Percentiles rank a stretch among this genome's conserved stretches.
Conservation (phyloP, 331 rosid genomes). For the Malus hybrid region DNA sequence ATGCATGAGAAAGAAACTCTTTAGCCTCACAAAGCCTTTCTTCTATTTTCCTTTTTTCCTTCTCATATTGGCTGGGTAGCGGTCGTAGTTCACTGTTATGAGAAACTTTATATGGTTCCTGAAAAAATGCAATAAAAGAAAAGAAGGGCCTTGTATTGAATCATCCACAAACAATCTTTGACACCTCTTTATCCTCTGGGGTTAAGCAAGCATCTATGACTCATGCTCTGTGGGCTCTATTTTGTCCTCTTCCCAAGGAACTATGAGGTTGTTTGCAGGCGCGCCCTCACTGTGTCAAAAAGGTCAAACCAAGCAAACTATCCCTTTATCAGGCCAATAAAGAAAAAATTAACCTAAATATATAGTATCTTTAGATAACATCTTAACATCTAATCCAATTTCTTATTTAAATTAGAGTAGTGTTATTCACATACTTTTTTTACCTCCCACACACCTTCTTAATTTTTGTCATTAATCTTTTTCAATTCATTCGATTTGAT, state of each 20-base stretch:
- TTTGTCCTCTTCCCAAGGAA: conserved; percentile 30
- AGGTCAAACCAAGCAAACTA: conserved; percentile 7
- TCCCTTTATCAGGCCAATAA: not conserved
- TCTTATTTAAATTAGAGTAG: too few relatives aligned
- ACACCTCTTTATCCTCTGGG: not conserved
- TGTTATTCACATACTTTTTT: too few relatives aligned
- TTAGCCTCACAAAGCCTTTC: not conserved
- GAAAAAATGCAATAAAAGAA: too few relatives aligned
- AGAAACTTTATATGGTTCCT: not conserved
- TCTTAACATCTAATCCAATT: not conserved
- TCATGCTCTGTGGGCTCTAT: conserved; percentile 17
- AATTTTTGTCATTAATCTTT: too few relatives aligned
- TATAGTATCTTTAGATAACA: not conserved
- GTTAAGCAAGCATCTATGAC: not conserved
- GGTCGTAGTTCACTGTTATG: not conserved
- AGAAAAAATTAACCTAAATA: not conserved
- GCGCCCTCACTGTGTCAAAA: not conserved
- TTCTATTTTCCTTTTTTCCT: not conserved
- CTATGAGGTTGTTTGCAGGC: conserved; percentile 2
- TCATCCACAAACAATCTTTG: not conserved
- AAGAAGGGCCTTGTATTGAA: too few relatives aligned
- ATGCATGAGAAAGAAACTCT: not conserved
- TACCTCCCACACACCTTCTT: too few relatives aligned
- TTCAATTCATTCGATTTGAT: too few relatives aligned
- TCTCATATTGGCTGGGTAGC: not conserved